Evolutionary conservation across 805 yeast genomes (phyloP), one percentile per base, ranked within the genome.

Genomic region (Suhomyces emberorum): DNA sequence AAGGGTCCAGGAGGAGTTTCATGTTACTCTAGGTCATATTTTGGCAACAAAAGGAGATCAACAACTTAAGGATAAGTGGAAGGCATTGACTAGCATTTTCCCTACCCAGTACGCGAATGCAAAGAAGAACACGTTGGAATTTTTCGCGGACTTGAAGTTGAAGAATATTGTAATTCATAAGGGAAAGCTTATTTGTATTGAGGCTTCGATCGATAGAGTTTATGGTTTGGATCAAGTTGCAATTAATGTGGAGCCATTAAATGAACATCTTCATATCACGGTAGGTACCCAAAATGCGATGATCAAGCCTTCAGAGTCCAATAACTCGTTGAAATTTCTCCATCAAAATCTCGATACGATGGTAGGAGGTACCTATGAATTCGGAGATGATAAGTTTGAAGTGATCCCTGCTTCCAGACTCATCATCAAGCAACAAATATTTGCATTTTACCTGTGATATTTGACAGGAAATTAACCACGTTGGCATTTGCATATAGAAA

Each of bases 11-110:
- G 34, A 52, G 0, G 67, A 67, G 19, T 80, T 84, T 46, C 95
- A 86, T 51, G 73, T 85, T 3, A 87, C 95, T 0, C 51, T 84
- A 29, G 66, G 76, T 4, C 95, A 84, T 51, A 24, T 46, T 3
- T 41, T 46, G 5, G 10, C 43, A 0, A 16, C 46, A 8, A 47
- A 44, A 25, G 38, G 25, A 1, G 24, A 31, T 11, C 25, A 37
- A 7, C 37, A 42, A 21, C 30, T 38, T 42, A 28, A 56, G 55
- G 52, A 43, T 37, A 28, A 37, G 27, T 52, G 62, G 61, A 47
- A 46, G 19, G 25, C 31, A 14, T 31, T 55, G 24, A 23, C 15
- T 12, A 30, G 32, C 12, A 31, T 32, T 16, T 47, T 52, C 14
- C 34, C n/a, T 9, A 31, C 28, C 10, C 18, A 18, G 15, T 15